Conservation (phyloP, 2,329 filamentous ascomycete species). For the Colletotrichum tanaceti region DNA sequence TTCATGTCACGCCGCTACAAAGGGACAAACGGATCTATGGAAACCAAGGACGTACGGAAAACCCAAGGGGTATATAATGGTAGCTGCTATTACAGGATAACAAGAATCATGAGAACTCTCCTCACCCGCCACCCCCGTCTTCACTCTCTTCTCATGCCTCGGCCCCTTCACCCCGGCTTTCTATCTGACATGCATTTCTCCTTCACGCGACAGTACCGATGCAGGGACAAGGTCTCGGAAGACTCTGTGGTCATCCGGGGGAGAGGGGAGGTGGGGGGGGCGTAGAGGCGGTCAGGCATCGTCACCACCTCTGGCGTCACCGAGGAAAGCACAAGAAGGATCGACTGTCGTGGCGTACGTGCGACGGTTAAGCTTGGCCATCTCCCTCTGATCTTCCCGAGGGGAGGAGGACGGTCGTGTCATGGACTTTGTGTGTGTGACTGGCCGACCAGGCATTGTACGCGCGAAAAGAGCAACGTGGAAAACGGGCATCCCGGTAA, state of each 20-base stretch:
- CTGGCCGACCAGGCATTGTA: neutral
- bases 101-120: conserved; percentile 21
- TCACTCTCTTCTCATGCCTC: neutral
- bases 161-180: neutral
- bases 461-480: conserved; percentile 3
- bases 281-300: conserved; percentile 12
- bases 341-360: conserved; percentile 12
- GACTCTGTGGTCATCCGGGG: neutral
- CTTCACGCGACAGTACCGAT: conserved; percentile 17
- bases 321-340: conserved; percentile 3
- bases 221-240: conserved; percentile 31
- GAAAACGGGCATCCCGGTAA: neutral
- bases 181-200: conserved; percentile 29
- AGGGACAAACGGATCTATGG: conserved; percentile 20
- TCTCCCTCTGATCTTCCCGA: neutral
- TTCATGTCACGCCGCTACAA: conserved; percentile 18
- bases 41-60: conserved; percentile 18
- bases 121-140: conserved; percentile 1
- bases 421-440: neutral
- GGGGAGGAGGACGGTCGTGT: neutral
- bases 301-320: conserved; percentile 3
- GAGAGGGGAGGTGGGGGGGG: neutral
- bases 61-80: conserved; percentile 32
- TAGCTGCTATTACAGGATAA: conserved; percentile 35
- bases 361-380: neutral